Evolutionary conservation across 1,284 basidiomycete genomes (phyloP).

Genomic region (Papiliotrema nemorosa): DNA sequence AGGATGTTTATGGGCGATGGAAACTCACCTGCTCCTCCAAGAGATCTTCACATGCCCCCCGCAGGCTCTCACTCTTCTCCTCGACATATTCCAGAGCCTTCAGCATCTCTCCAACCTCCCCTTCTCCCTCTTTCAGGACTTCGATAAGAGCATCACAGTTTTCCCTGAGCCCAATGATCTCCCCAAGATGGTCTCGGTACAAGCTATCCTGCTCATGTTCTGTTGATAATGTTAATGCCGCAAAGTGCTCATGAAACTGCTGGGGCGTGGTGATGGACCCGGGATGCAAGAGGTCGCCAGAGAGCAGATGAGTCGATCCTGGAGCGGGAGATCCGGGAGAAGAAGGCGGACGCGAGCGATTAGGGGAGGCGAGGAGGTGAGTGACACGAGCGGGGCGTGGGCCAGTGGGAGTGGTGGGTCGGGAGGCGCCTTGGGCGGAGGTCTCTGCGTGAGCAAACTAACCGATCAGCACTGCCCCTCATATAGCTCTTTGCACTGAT

Average conservation of each 20-base stretch:
- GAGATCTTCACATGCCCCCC: constrained; percentile 82
- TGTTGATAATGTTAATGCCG: constrained; percentile 76
- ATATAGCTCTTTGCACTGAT: neutral
- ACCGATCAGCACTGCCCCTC: neutral
- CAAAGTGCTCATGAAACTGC: constrained; percentile 93
- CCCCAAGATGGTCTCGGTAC: constrained; percentile 74
- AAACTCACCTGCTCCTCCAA: constrained; percentile 73
- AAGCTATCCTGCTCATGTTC: constrained; percentile 86
- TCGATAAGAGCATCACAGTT: constrained; percentile 69
- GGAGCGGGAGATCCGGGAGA: constrained; percentile 12
- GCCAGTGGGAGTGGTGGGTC: constrained; percentile 42
- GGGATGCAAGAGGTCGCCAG: constrained; percentile 39
- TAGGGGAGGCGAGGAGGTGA: constrained; percentile 13
- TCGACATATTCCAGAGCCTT: constrained; percentile 79
- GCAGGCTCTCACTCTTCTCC: constrained; percentile 77
- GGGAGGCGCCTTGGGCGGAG: constrained; percentile 20
- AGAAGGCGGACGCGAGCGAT: constrained; percentile 6
- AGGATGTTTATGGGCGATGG: constrained; percentile 1
- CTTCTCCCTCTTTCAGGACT: constrained; percentile 66
- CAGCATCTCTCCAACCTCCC: constrained; percentile 73
- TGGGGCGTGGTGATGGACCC: constrained; percentile 76
- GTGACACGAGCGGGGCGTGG: constrained; percentile 48
- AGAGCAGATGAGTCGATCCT: constrained; percentile 46
- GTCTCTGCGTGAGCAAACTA: constrained; percentile 13
- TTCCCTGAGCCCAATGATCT: constrained; percentile 66